phyloP scores from a whole-genome alignment of 208 protist species.

The Trypanosoma boissoni region DNA sequence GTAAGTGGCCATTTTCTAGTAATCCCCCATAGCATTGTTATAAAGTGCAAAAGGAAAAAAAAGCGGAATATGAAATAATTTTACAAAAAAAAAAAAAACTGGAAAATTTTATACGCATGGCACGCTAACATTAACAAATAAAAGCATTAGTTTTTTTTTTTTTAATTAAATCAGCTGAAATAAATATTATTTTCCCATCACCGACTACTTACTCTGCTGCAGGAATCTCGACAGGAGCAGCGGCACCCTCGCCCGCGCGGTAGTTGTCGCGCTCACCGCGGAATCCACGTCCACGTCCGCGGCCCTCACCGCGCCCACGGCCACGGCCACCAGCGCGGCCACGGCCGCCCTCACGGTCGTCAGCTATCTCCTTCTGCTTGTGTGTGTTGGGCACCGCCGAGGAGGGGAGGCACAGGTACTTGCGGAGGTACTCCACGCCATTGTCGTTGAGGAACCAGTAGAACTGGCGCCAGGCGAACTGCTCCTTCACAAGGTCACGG shows the following conservation, averaged over 20 bases:
- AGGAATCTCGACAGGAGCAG: no score
- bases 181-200: no score
- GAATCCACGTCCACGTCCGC: slow-evolving; percentile 69
- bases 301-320: slow-evolving; percentile 35
- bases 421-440: slow-evolving; percentile 92
- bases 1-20: slow-evolving; percentile 73
- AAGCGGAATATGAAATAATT: neutral
- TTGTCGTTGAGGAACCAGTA: slow-evolving; percentile 94
- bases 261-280: slow-evolving; percentile 77
- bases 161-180: no score
- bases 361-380: slow-evolving; percentile 59
- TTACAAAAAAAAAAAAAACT: slow-evolving; percentile 8
- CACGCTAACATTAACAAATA: no score
- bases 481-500: slow-evolving; percentile 90
- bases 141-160: no score
- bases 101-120: no score
- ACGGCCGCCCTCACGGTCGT: slow-evolving; percentile 56
- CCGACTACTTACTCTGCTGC: no score
- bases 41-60: slow-evolving; percentile 3
- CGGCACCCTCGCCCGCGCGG: slow-evolving; percentile 51
- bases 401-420: slow-evolving; percentile 89
- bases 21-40: neutral
- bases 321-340: slow-evolving; percentile 34
- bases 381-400: slow-evolving; percentile 90
- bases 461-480: slow-evolving; percentile 94